Percentiles rank a stretch among this genome's conserved stretches.
phyloP scores from a whole-genome alignment of 2,329 filamentous ascomycete species.

The Microascus cirrosus region DNA sequence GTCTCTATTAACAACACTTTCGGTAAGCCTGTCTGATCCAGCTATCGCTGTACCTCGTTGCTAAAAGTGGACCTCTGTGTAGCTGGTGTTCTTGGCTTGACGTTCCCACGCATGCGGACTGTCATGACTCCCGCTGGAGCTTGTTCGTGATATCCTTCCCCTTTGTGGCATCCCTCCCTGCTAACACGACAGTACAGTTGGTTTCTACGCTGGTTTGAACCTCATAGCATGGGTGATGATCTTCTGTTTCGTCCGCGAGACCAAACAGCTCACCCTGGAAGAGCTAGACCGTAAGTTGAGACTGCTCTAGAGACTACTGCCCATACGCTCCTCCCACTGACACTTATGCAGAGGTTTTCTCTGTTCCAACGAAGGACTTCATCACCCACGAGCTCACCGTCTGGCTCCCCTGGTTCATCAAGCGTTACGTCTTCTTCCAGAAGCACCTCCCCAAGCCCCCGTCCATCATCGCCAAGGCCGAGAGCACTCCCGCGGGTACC shows the following conservation, averaged over 20 bases:
- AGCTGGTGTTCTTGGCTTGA: constrained; percentile 17
- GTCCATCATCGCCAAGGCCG: constrained; percentile 6
- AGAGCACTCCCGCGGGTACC: neutral
- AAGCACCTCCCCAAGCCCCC: constrained; percentile 18
- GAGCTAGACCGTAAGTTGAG: constrained; percentile 14
- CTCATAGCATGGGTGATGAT: constrained; percentile 32
- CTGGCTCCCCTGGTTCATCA: constrained; percentile 24
- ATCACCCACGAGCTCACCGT: constrained; percentile 19
- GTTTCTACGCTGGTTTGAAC: constrained; percentile 36
- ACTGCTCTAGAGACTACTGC: neutral
- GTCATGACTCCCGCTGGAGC: constrained; percentile 20
- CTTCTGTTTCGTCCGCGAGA: constrained; percentile 37
- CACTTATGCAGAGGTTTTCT: constrained; percentile 16
- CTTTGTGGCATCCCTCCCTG: neutral
- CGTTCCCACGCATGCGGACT: constrained; percentile 19
- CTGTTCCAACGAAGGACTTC: constrained; percentile 18
- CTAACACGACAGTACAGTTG: constrained; percentile 5
- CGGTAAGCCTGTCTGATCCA: too few species aligned
- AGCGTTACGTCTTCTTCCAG: constrained; percentile 21
- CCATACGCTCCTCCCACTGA: neutral
- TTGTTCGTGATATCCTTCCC: constrained; percentile 10
- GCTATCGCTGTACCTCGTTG: too few species aligned
- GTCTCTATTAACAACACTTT: constrained; percentile 23
- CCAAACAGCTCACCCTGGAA: constrained; percentile 37
- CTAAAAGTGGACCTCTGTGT: constrained; percentile 4